Base-by-base conservation (phyloP, 495 filamentous ascomycete genomes). In the Bacidia gigantensis region DNA sequence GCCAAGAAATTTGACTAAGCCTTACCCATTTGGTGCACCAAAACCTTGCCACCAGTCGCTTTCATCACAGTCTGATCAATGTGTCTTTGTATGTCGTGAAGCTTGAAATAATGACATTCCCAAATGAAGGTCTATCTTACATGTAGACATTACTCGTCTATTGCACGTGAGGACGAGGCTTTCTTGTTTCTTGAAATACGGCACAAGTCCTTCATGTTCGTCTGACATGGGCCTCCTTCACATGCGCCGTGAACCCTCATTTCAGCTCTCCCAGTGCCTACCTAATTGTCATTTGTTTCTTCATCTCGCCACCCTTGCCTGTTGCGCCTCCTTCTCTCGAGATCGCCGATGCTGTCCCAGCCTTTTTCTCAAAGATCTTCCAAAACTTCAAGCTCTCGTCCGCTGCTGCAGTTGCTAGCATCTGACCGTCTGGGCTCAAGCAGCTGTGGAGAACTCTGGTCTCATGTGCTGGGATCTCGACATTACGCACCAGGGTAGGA, bases 311-410 rank as follows among this genome's bases (percentile, higher is more conserved):
- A 44, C 69, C 65, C 58, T 82, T 84, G 53, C 76, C 75, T 18
- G 74, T 73, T 35, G 81, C 72, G 49, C 73, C 65, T 29, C 74
- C 74, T 52, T 77, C 76, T 10, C 76, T 71, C 38, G 78, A 65
- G 11, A 78, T 70, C 1, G 75, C 66, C 45, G 73, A 75, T 50
- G 66, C 71, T 41, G 72, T 73, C 25, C 88, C 90, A 21, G 88
- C 69, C 76, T 95, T 95, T 79, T 93, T 95, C 77, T 98, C 92
- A 59, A 98, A 98, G 57, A 97, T 70, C 81, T 97, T 98, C 92
- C 92, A 99, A 77, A 99, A 99, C 68, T 99, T 99, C 65, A 99
- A 74, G 63, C 81, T 88, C 76, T 99, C 92, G 62, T 99, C 92
- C 17, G 89, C 88, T 52, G 89, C 86, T 46, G 92, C 89, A 22